phyloP scores from a whole-genome alignment of 768 basidiomycete species.

The Podaxis rugospora region DNA sequence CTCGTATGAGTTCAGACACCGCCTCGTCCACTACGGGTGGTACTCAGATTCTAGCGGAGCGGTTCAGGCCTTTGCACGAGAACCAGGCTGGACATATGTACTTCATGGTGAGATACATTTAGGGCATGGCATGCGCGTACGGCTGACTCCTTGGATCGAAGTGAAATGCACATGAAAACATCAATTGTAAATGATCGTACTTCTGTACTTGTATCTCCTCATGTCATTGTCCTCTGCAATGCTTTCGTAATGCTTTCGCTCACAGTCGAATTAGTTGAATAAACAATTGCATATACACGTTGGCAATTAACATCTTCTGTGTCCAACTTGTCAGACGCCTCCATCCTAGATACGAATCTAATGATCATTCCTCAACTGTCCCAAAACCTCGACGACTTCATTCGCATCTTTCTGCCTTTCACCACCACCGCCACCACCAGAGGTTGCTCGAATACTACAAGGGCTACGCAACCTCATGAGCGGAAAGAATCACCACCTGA shows the following conservation, averaged over 20 bases:
- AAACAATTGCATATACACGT: not conserved
- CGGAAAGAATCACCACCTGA: slow-evolving; percentile 28
- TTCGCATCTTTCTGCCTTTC: slow-evolving; percentile 30
- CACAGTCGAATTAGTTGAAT: not conserved
- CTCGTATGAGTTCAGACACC: slow-evolving; percentile 49
- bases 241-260: not conserved
- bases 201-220: not conserved
- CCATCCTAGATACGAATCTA: not conserved
- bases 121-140: not conserved
- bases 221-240: not conserved
- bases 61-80: slow-evolving; percentile 53
- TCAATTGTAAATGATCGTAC: too few species aligned
- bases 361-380: slow-evolving; percentile 28
- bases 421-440: slow-evolving; percentile 1
- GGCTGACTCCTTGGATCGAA: not conserved
- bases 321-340: not conserved
- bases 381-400: slow-evolving; percentile 52
- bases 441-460: slow-evolving; percentile 16
- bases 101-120: slow-evolving; percentile 38
- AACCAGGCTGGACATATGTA: slow-evolving; percentile 55
- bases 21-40: slow-evolving; percentile 52
- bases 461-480: slow-evolving; percentile 15
- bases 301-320: not conserved
- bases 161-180: not conserved
- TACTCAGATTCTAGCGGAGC: slow-evolving; percentile 38